These are phyloP conservation scores for Chlamydomonas sp. DNA, from an alignment of 139 green algal species.

Conservation along the genomic window DNA sequence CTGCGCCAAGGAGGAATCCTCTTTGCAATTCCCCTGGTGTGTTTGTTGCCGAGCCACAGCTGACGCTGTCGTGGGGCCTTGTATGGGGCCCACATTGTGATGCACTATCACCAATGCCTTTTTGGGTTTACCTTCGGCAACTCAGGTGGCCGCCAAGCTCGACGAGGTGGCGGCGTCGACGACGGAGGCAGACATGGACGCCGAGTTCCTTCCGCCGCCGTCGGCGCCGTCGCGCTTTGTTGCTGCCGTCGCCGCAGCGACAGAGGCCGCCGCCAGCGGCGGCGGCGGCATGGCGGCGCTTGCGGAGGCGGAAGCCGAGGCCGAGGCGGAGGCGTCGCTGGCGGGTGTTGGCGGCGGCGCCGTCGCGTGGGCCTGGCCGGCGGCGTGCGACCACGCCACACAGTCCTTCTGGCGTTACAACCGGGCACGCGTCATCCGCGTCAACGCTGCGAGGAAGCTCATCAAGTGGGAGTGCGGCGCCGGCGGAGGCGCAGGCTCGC, in stretches of 20 bases:
- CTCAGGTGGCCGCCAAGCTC: slow-evolving; percentile 26
- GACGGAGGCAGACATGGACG: slow-evolving; percentile 1
- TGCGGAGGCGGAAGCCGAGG: not conserved
- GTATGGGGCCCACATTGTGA: too few relatives aligned
- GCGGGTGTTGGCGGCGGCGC: not conserved
- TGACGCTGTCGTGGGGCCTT: too few relatives aligned
- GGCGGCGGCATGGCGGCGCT: not conserved
- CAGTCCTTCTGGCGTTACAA: slow-evolving; percentile 50
- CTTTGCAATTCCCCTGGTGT: too few relatives aligned
- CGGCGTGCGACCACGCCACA: slow-evolving; percentile 26
- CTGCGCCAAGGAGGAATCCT: too few relatives aligned
- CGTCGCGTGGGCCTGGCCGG: slow-evolving; percentile 7
- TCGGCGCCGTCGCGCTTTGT: slow-evolving; percentile 29
- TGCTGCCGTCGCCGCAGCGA: slow-evolving; percentile 22
- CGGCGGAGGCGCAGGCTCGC: too few relatives aligned
- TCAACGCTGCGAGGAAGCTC: slow-evolving; percentile 29
- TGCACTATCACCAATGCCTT: too few relatives aligned
- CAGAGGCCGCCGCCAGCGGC: not conserved
- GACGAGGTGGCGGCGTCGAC: slow-evolving; percentile 4
- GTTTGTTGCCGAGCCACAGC: too few relatives aligned
- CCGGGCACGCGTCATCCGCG: not conserved
- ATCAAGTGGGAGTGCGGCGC: slow-evolving; percentile 23
- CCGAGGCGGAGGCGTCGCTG: not conserved
- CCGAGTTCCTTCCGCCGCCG: slow-evolving; percentile 8
- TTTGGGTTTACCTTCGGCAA: not conserved